Conservation (phyloP, 2,329 filamentous ascomycete species). For the Aspergillus flavus region DNA sequence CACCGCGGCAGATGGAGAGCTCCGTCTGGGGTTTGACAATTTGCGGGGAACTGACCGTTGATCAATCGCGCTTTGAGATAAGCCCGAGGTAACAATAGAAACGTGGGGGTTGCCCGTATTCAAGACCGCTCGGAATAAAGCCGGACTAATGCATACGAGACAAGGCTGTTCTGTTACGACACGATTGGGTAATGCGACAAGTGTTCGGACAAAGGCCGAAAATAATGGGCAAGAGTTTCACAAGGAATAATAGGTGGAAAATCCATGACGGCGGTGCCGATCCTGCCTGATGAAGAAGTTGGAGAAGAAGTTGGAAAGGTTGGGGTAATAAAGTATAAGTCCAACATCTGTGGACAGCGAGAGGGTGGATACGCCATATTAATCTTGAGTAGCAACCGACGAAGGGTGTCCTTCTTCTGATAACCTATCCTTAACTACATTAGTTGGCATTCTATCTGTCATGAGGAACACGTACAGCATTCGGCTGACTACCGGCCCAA, state of each 20-base stretch:
- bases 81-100: background rate
- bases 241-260: slow-evolving; percentile 1
- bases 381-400: background rate
- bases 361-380: background rate
- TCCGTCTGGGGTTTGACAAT: background rate
- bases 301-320: background rate
- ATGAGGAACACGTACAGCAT: too few relatives aligned
- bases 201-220: background rate
- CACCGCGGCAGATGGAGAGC: background rate
- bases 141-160: background rate
- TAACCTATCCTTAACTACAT: too few relatives aligned
- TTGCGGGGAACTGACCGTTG: background rate
- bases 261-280: background rate
- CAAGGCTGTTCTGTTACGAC: background rate
- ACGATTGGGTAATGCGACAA: background rate
- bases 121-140: background rate
- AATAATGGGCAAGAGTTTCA: background rate
- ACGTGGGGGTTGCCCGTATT: background rate
- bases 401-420: background rate
- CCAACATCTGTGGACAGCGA: background rate
- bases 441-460: too few relatives aligned
- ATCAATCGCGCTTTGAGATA: background rate
- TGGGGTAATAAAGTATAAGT: background rate
- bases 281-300: background rate
- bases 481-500: background rate